Evolutionary conservation across 495 filamentous ascomycete species (phyloP), one percentile per base, ranked within the genome.

Genomic region (Aspergillus incahuasiensis): DNA sequence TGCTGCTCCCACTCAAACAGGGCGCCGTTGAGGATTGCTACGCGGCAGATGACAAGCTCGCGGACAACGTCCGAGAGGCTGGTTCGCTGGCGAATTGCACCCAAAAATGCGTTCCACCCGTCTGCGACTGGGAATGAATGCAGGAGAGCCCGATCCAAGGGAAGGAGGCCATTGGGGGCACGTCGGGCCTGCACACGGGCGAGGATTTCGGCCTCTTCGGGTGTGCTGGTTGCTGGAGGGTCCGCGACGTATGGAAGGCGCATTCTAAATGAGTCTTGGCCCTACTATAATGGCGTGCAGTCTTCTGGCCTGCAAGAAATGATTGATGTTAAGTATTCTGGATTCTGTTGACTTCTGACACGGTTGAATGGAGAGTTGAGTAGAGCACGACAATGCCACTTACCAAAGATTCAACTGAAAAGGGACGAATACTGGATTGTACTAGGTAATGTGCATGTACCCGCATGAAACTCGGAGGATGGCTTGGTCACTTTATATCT

Each of bases 1-100:
- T 94, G 89, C 45, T 88, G 83, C 32, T 71, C 81, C 89, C 88
- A 94, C 68, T 94, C 89, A 67, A 88, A 92, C 73, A 81, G 82
- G 0, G 89, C 89, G 1, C 76, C 63, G 56, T 92, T 92, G 48
- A 87, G 73, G 5, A 86, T 81, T 3, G 89, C 89, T 1, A 92
- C 85, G 28, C 88, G 79, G 59, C 82, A 87, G 52, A 94, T 90
- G 51, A 85, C 82, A 5, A 90, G 63, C 68, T 94, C 89, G 18
- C 85, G 80, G 34, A 87, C 63, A 42, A 83, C 76, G 5, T 79
- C 78, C 0, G 79, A 63, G 1, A 91, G 69, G 20, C 70, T 70
- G 5, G 86, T 88, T 57, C 77, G 71, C 11, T 84, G 88, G 57
- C 89, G 82, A 30, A 94, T 79, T 39, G 89, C 84, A 38, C 84